Evolutionary conservation across 2,329 filamentous ascomycete species (phyloP).

Genomic region (Exophiala viscosa): DNA sequence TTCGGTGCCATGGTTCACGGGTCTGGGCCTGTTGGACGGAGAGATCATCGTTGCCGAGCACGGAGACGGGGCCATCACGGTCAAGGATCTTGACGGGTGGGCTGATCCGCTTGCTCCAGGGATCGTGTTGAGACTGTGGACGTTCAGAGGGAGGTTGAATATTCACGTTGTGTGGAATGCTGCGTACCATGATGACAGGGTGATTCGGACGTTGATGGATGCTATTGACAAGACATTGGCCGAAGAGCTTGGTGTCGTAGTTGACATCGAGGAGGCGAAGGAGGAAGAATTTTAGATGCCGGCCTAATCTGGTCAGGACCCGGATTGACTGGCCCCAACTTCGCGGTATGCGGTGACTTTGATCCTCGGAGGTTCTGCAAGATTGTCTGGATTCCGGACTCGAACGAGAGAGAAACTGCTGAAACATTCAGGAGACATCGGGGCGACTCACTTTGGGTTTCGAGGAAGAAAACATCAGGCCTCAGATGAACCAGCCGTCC

Average conservation of each 20-base stretch:
- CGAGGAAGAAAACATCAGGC: no score
- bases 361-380: no score
- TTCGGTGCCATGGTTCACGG: constrained; percentile 11
- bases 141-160: constrained; percentile 10
- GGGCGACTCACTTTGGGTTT: no score
- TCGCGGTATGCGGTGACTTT: neutral
- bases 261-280: neutral
- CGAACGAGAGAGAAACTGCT: no score
- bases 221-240: constrained; percentile 2
- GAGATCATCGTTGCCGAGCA: constrained; percentile 7
- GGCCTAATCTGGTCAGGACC: no score
- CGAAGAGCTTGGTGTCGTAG: constrained; percentile 1
- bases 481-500: no score
- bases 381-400: no score
- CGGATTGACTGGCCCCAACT: neutral
- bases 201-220: constrained; percentile 1
- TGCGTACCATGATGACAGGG: constrained; percentile 1
- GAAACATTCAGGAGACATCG: no score
- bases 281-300: neutral
- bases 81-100: neutral
- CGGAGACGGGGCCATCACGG: neutral
- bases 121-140: constrained; percentile 11
- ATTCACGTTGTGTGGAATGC: constrained; percentile 13
- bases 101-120: constrained; percentile 9
- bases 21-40: constrained; percentile 7